A percentile compares a stretch with the other conserved stretches of the same genome.
Conservation (phyloP, 1,284 basidiomycete genomes). For the Sutorius eximius region DNA sequence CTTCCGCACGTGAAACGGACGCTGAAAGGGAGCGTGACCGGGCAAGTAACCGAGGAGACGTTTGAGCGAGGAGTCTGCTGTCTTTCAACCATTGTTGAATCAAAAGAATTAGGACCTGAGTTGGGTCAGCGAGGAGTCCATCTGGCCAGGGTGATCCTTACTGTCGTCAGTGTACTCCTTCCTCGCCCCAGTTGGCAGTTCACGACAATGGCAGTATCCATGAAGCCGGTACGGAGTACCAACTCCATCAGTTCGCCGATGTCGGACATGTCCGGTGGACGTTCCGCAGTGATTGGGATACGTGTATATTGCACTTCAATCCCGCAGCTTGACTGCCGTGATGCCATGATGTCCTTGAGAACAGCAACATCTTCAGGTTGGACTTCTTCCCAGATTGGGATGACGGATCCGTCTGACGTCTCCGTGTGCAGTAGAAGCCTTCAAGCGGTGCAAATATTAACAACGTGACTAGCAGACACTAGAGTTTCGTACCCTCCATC, state of each 20-base stretch:
- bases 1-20: constrained; percentile 33
- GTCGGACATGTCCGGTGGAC: constrained; percentile 68
- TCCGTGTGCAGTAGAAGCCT: constrained; percentile 89
- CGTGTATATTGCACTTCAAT: constrained; percentile 79
- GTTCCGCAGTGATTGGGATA: constrained; percentile 89
- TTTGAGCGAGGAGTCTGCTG: constrained; percentile 39
- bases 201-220: constrained; percentile 83
- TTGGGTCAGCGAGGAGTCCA: constrained; percentile 8
- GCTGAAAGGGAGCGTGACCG: constrained; percentile 45
- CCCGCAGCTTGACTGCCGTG: constrained; percentile 43
- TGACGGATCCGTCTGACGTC: constrained; percentile 82
- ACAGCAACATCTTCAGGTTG: constrained; percentile 77
- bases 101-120: constrained; percentile 78
- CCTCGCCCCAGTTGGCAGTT: constrained; percentile 97
- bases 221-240: constrained; percentile 72
- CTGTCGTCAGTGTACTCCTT: constrained; percentile 88
- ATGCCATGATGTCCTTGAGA: constrained; percentile 88
- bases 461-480: not conserved
- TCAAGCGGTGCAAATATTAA: not conserved
- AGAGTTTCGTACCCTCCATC: constrained; percentile 65
- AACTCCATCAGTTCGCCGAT: constrained; percentile 79
- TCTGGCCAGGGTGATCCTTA: constrained; percentile 35
- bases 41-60: constrained; percentile 34
- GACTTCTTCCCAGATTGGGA: constrained; percentile 96
- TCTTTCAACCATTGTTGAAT: constrained; percentile 84